A percentile compares a stretch with the other conserved stretches of the same genome.
Evolutionary conservation across 2,329 filamentous ascomycete species (phyloP).

Genomic region (Apiospora hydei): DNA sequence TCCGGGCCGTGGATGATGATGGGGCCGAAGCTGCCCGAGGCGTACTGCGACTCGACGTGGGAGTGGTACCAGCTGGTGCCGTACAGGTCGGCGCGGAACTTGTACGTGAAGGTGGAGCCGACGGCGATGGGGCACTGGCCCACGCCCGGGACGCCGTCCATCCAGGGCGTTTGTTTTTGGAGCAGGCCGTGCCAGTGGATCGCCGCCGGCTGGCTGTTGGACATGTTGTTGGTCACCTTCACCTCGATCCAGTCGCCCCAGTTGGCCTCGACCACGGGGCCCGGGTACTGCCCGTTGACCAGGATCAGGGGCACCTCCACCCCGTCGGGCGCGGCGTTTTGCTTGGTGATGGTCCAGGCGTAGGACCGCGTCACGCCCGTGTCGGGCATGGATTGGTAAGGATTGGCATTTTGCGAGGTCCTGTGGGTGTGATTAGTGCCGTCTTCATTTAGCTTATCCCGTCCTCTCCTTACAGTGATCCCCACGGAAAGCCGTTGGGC

Average conservation of each 20-base stretch:
- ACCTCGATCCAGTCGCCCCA: slow-evolving; percentile 51
- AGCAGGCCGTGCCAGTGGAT: slow-evolving; percentile 34
- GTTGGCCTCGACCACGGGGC: slow-evolving; percentile 56
- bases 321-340: slow-evolving; percentile 52
- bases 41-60: slow-evolving; percentile 48
- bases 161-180: slow-evolving; percentile 32
- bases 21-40: slow-evolving; percentile 52
- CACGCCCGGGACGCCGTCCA: slow-evolving; percentile 36
- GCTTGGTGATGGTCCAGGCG: slow-evolving; percentile 46
- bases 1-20: slow-evolving; percentile 41
- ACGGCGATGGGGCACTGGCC: slow-evolving; percentile 34
- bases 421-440: neutral
- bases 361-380: slow-evolving; percentile 33
- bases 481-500: slow-evolving; percentile 25
- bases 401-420: slow-evolving; percentile 26
- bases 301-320: slow-evolving; percentile 53
- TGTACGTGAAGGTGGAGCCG: slow-evolving; percentile 31
- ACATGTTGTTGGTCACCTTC: slow-evolving; percentile 55
- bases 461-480: neutral
- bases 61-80: slow-evolving; percentile 45
- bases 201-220: slow-evolving; percentile 42
- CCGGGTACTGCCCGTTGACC: slow-evolving; percentile 60
- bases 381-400: slow-evolving; percentile 25
- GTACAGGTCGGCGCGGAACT: slow-evolving; percentile 32
- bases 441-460: too few relatives aligned